phyloP scores from a whole-genome alignment of 2,329 filamentous ascomycete species.

The Botrytis tulipae region DNA sequence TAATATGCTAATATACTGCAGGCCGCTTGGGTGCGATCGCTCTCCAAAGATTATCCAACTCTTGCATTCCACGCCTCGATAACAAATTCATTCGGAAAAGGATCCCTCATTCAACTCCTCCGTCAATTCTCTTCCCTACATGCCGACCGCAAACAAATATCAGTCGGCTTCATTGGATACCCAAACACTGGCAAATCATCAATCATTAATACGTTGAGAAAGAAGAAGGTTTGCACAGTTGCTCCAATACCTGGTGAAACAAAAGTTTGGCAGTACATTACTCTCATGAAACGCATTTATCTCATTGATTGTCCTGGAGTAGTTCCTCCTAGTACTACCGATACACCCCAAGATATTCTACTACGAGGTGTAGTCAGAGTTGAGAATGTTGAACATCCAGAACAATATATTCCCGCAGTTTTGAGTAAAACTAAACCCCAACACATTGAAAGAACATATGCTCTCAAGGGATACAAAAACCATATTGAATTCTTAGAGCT shows the following conservation, averaged over 20 bases:
- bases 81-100: slow-evolving; percentile 96
- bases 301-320: slow-evolving; percentile 97
- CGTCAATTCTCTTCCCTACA: slow-evolving; percentile 91
- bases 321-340: slow-evolving; percentile 81
- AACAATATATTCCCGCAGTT: slow-evolving; percentile 89
- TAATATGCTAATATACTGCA: slow-evolving; percentile 46
- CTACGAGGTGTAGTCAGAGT: slow-evolving; percentile 89
- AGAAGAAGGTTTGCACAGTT: slow-evolving; percentile 91
- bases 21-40: slow-evolving; percentile 87
- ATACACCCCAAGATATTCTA: slow-evolving; percentile 83
- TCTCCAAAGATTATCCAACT: slow-evolving; percentile 91
- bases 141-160: slow-evolving; percentile 89
- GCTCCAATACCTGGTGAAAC: slow-evolving; percentile 96
- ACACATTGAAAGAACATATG: slow-evolving; percentile 91
- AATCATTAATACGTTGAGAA: slow-evolving; percentile 93
- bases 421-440: slow-evolving; percentile 76
- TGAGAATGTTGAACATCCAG: slow-evolving; percentile 93
- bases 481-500: slow-evolving; percentile 82
- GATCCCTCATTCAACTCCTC: slow-evolving; percentile 85
- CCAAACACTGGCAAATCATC: slow-evolving; percentile 96
- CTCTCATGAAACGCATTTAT: slow-evolving; percentile 89
- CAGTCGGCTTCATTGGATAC: slow-evolving; percentile 72
- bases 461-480: slow-evolving; percentile 74
- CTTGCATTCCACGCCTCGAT: slow-evolving; percentile 93
- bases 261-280: slow-evolving; percentile 98